phyloP scores from a whole-genome alignment of 139 green algal genomes.

The Yamagishiella unicocca region DNA sequence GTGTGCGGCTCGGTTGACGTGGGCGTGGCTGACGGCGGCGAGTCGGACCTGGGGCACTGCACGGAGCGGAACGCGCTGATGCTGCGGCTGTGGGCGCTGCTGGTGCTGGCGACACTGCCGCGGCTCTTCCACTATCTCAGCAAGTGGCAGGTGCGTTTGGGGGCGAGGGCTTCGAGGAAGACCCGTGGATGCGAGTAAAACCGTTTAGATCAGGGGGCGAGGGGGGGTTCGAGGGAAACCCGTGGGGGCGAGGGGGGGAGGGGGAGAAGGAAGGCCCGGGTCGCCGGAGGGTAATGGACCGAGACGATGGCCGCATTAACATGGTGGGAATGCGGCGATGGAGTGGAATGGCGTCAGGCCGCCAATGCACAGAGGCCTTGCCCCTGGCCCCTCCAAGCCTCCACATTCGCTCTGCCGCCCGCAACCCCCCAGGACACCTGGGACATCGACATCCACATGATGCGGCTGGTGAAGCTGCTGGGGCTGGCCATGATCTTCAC shows the following conservation, averaged over 20 bases:
- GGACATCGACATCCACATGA: constrained; percentile 45
- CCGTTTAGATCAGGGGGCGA: too few relatives aligned
- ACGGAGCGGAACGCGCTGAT: neutral
- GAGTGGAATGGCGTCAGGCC: too few relatives aligned
- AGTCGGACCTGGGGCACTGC: neutral
- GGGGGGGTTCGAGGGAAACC: neutral
- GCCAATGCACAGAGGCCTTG: too few relatives aligned
- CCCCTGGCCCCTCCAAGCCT: too few relatives aligned
- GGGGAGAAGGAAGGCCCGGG: too few relatives aligned
- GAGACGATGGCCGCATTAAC: too few relatives aligned
- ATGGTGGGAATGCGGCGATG: too few relatives aligned
- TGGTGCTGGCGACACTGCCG: constrained; percentile 14
- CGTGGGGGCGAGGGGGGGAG: too few relatives aligned
- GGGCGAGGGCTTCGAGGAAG: neutral
- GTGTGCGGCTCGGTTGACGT: constrained; percentile 4
- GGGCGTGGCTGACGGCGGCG: neutral
- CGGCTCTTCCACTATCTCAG: constrained; percentile 49
- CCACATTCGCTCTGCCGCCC: neutral
- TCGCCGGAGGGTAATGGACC: too few relatives aligned
- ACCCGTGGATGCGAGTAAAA: too few relatives aligned
- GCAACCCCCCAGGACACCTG: constrained; percentile 41
- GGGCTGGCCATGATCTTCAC: constrained; percentile 54
- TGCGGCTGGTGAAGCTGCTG: constrained; percentile 61
- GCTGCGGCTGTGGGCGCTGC: constrained; percentile 34
- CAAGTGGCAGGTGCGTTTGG: constrained; percentile 50